Conservation (phyloP, 1,284 basidiomycete species). For the Pyrrhoderma lamaoense region DNA sequence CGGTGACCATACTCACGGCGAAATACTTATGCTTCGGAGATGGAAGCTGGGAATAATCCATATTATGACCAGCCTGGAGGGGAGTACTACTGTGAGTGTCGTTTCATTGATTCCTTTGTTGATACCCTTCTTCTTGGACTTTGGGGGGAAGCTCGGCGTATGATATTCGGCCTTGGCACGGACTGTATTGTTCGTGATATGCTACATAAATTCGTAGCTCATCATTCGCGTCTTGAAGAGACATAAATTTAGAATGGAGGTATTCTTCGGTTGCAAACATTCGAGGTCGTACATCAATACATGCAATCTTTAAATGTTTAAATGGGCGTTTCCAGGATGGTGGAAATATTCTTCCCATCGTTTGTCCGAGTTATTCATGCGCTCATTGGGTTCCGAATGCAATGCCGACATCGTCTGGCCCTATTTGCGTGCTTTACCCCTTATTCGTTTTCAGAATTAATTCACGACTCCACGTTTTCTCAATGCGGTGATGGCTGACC, state of each 20-base stretch:
- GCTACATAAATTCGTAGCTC: no score
- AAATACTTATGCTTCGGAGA: slow-evolving; percentile 10
- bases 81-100: slow-evolving; percentile 16
- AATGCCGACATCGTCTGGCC: neutral
- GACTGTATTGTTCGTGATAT: no score
- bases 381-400: no score
- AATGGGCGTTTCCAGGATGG: no score
- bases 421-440: neutral
- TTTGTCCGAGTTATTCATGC: no score
- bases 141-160: neutral
- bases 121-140: neutral
- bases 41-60: slow-evolving; percentile 6
- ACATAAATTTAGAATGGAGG: no score
- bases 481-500: slow-evolving; percentile 1
- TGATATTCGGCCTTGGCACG: no score
- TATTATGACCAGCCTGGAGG: slow-evolving; percentile 15
- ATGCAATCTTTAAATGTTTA: no score
- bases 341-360: no score
- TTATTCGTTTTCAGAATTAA: neutral
- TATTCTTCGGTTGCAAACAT: no score
- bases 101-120: neutral
- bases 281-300: no score
- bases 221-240: no score
- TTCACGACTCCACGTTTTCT: neutral
- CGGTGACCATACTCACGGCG: slow-evolving; percentile 12